Base-by-base conservation (phyloP, 78 protist genomes). In the Dictyostelium discoideum region DNA sequence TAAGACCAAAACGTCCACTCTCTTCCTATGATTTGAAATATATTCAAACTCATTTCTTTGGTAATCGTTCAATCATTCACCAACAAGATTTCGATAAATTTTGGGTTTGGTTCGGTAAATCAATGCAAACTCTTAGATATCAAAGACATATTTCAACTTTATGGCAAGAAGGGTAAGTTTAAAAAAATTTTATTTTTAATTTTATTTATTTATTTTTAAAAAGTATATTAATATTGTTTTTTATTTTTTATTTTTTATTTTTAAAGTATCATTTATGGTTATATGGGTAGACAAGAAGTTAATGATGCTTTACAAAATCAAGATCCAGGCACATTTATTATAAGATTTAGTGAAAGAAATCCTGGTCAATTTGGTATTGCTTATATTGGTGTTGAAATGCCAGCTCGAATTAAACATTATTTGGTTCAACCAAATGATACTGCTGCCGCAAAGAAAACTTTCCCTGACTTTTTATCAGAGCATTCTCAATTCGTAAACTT, bases 341-440 rank as follows among this genome's bases (percentile, higher is more conserved):
- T 94, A 54, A 72, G 96, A 74, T 94, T 94, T 32, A 80, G 89
- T 65, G 96, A 94, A 18, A 83, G 94, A 74, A 87, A 94, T 65
- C 96, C 96, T 5, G 96, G 96, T 32, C 92, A 84, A 74, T 94
- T 94, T 77, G 96, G 92, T 80, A 86, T 94, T 63, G 96, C 96
- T 0, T 94, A 94, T 39, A 87, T 87, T 87, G 96, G 94, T 63
- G 50, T 74, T 39, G 93, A 94, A 18, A 39, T 85, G 16, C 96
- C 93, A 22, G 81, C 63, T 37, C 93, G 93, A 60, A 88, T 94
- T 32, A 94, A 87, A 46, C 96, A 94, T 78, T 94, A 94, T 65
- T 24, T 94, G 18, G 96, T 94, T 9, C 93, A 85, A 44, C 96
- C 94, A 67, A 94, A 94, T 42, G 96, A 94, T 84, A 87, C 93